Percentiles rank a stretch among this genome's conserved stretches.
phyloP scores from a whole-genome alignment of 345 rosid species.

The Brassica nigra region DNA sequence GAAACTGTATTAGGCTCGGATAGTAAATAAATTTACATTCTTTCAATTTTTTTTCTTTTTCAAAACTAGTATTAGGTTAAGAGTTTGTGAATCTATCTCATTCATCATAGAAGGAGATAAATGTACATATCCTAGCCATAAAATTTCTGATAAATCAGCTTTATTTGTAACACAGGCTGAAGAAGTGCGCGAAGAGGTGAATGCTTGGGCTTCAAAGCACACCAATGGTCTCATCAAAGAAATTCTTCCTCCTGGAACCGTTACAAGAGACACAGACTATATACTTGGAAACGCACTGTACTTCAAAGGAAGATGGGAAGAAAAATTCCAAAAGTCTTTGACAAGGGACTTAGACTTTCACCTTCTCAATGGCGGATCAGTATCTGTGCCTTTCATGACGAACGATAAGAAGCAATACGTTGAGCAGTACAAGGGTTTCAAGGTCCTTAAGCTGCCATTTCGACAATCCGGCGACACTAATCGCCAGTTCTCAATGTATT shows the following conservation, averaged over 20 bases:
- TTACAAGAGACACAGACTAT: not conserved
- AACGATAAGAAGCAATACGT: not conserved
- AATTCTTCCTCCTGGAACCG: slow-evolving; percentile 15
- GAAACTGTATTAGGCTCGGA: no score
- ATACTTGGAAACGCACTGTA: slow-evolving; percentile 25
- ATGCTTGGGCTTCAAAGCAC: slow-evolving; percentile 1
- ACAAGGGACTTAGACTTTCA: not conserved
- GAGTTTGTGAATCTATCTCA: not conserved
- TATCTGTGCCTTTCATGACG: not conserved
- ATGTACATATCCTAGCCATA: not conserved
- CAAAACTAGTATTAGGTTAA: not conserved
- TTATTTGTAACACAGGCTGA: not conserved
- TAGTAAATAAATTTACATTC: no score
- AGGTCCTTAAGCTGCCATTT: slow-evolving; percentile 24
- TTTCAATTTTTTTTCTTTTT: no score
- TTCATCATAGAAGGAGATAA: no score
- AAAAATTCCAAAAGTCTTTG: not conserved
- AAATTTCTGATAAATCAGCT: not conserved
- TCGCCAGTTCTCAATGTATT: slow-evolving; percentile 2
- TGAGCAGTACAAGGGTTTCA: not conserved
- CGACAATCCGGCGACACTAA: not conserved
- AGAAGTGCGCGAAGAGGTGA: not conserved
- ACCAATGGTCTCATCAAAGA: slow-evolving; percentile 22
- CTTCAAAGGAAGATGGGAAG: slow-evolving; percentile 19
- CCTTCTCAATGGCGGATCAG: not conserved